Evolutionary conservation across 495 filamentous ascomycete genomes (phyloP).

Genomic region (Pseudotulostoma volvatum): DNA sequence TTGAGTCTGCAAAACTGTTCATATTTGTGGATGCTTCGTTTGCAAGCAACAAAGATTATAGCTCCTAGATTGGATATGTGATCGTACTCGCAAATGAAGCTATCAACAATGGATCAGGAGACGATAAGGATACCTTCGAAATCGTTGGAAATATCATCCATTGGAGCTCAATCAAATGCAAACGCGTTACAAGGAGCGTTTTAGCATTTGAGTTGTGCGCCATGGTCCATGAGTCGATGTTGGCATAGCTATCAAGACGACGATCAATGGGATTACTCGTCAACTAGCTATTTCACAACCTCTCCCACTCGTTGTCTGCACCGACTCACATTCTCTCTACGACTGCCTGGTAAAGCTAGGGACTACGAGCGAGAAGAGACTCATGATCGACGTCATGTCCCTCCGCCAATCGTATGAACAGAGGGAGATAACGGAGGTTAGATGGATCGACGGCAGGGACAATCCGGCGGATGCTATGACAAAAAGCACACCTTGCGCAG

Average conservation of each 20-base stretch:
- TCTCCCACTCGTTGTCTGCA: background rate
- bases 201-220: background rate
- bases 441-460: no score
- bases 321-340: slow-evolving; percentile 4
- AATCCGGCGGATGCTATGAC: slow-evolving; percentile 10
- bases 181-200: no score
- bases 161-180: slow-evolving; percentile 7
- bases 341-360: no score
- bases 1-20: background rate
- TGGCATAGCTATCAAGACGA: background rate
- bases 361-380: no score
- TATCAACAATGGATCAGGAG: no score
- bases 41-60: slow-evolving; percentile 6
- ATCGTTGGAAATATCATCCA: no score
- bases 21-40: slow-evolving; percentile 6
- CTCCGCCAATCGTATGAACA: background rate
- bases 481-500: slow-evolving; percentile 1
- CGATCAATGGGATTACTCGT: background rate
- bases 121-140: no score
- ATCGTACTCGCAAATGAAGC: slow-evolving; percentile 5
- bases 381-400: slow-evolving; percentile 1
- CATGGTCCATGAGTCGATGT: slow-evolving; percentile 2
- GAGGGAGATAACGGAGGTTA: slow-evolving; percentile 1
- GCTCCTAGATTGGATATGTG: no score
- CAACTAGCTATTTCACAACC: background rate